Evolutionary conservation across 1,139 yeast genomes (phyloP), one percentile per base, ranked within the genome.

Genomic region (Scheffersomyces quercinus): DNA sequence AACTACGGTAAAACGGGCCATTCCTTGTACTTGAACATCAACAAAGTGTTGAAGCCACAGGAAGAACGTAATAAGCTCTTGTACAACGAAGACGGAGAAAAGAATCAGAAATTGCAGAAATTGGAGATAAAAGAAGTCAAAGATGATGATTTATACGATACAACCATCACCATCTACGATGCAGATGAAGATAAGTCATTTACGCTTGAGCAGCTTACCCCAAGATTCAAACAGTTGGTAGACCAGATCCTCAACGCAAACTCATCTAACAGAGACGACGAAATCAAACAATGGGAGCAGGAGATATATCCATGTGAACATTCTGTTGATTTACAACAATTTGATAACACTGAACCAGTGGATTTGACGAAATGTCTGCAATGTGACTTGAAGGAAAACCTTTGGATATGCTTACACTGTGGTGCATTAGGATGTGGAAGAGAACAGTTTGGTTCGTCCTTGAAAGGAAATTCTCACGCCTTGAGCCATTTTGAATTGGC

Each of bases 371-470:
- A 79, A 26, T 88, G 97, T 65, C 52, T 65, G 3, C 67, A 68
- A 15, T 89, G 97, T 66, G 81, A 79, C 0, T 69, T 81, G n/a
- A 60, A 67, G 9, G 83, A 82, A 28, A 88, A 88, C 62, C 67
- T 90, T 26, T 91, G 98, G 98, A 84, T 89, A 6, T 91, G 98
- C 64, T 70, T 91, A 35, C 82, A 88, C 16, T 91, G 98, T 69
- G 97, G 98, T 0, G 79, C 82, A 47, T 73, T 88, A 31, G 97
- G 97, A 0, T 91, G 98, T 67, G 96, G 97, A 44, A 75, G 99
- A 52, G 83, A 83, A 31, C 99, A 93, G 63, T 88, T 87, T 58
- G 99, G 98, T 29, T 69, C 75, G 11, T 84, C 89, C n/a, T 81
- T 89, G 28, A 83, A 88, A 24, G 99, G 99, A 4, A 83, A 91